Conservation (phyloP, 2,329 filamentous ascomycete genomes). For the Diplocarpon mali region DNA sequence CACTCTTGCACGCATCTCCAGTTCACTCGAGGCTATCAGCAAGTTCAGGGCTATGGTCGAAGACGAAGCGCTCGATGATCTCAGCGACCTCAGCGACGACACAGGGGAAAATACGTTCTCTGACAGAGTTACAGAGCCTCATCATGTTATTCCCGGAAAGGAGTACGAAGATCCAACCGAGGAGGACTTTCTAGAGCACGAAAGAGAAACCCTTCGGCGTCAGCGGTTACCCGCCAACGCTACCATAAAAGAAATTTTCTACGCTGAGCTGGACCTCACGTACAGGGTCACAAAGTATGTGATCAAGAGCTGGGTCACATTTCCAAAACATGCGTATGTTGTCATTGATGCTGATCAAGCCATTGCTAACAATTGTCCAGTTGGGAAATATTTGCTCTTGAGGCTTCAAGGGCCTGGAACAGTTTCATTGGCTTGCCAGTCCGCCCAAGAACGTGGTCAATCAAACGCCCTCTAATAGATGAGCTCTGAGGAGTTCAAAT, state of each 20-base stretch:
- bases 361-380: conserved; percentile 27
- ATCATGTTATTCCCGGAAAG: conserved; percentile 28
- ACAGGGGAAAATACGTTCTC: conserved; percentile 4
- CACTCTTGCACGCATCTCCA: conserved; percentile 77
- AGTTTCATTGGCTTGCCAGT: conserved; percentile 54
- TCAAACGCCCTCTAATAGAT: conserved; percentile 26
- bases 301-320: conserved; percentile 54
- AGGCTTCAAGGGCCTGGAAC: conserved; percentile 44
- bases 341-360: neutral
- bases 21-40: conserved; percentile 64
- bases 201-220: conserved; percentile 26
- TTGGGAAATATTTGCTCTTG: conserved; percentile 40
- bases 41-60: conserved; percentile 53
- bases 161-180: conserved; percentile 28
- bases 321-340: conserved; percentile 63
- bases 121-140: conserved; percentile 31
- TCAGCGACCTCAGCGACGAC: neutral
- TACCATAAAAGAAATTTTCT: conserved; percentile 45
- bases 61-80: conserved; percentile 20
- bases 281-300: conserved; percentile 55
- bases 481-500: conserved; percentile 27
- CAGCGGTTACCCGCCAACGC: conserved; percentile 28
- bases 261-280: conserved; percentile 53
- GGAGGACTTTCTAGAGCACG: conserved; percentile 6
- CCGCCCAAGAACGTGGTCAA: conserved; percentile 41